Evolutionary conservation across 2,329 filamentous ascomycete genomes (phyloP).

Genomic region (Ascochyta clinopodiicola): DNA sequence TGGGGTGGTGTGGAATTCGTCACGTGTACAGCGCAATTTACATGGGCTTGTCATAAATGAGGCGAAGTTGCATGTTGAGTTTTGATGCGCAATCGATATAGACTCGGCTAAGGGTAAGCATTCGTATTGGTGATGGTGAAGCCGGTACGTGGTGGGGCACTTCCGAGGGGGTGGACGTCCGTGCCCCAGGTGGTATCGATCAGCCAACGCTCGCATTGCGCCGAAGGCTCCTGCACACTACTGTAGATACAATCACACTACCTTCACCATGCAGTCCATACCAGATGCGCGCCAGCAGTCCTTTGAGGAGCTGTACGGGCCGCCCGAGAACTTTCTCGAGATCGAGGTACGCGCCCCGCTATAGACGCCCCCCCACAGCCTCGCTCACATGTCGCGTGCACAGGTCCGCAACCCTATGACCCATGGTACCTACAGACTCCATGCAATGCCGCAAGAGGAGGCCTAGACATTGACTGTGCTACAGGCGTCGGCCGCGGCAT

Average conservation of each 20-base stretch:
- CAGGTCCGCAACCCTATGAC: conserved; percentile 81
- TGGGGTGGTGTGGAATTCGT: too few species aligned
- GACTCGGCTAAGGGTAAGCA: too few species aligned
- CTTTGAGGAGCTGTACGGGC: conserved; percentile 98
- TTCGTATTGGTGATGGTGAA: too few species aligned
- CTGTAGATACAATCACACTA: conserved; percentile 1
- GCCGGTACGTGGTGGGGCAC: too few species aligned
- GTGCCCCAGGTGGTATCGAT: conserved; percentile 8
- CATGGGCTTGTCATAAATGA: too few species aligned
- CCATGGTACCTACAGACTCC: conserved; percentile 24
- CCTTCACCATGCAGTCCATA: conserved; percentile 63
- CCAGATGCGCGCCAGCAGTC: conserved; percentile 82
- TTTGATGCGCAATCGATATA: too few species aligned
- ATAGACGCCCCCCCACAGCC: conserved; percentile 18
- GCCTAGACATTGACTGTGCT: not conserved
- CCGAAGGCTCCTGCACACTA: conserved; percentile 6
- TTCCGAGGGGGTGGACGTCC: too few species aligned
- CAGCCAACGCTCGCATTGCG: conserved; percentile 17
- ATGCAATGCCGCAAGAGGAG: not conserved
- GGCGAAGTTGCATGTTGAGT: too few species aligned
- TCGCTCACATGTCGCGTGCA: conserved; percentile 33
- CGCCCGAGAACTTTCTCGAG: conserved; percentile 98
- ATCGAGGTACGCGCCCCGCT: conserved; percentile 73
- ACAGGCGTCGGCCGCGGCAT: conserved; percentile 93
- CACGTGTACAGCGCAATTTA: too few species aligned